Evolutionary conservation across 495 filamentous ascomycete genomes (phyloP), one percentile per base, ranked within the genome.

Genomic region (Astrothelium macrocarpum): DNA sequence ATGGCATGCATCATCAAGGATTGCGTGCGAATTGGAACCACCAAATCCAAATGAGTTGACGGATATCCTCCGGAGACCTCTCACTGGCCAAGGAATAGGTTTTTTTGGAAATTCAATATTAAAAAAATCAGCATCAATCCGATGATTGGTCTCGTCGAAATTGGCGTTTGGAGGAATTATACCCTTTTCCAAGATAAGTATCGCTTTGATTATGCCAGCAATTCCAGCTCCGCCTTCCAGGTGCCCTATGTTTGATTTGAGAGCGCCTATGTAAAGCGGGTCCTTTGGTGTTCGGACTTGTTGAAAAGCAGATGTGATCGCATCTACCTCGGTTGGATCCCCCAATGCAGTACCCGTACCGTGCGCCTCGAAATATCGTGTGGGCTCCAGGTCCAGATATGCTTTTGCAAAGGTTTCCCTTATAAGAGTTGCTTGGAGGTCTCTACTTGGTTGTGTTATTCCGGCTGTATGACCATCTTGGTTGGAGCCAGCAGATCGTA

Each of bases 201-300:
- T 72, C 0, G 79, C 77, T 64, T 87, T 87, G 61, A 87, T 81
- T 3, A 87, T 66, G 3, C 80, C 81, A 0, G 82, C 76, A 31
- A 87, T 74, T 25, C 85, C 84, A 60, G 78, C 79, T 10, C 78
- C 77, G 11, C 78, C 81, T 67, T 87, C 85, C 1, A 80, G 65
- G 67, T 87, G 85, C 7, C 62, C 62, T 18, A 64, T 34, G 18
- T 58, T 59, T 26, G 62, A n/a, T 31, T 64, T 64, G 16, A 64
- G 16, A 32, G 32, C 26, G 23, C 62, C 62, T 1, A 64, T 32
- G 29, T 59, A 59, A 1, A 64, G 53, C 10, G 62, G 62, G n/a
- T 59, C 36, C 3, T 59, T 23, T 11, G 46, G 18, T 12, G 36
- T 26, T 53, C 23, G 23, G 16, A 20, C 1, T n/a, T 28, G 28